Evolutionary conservation across 495 filamentous ascomycete genomes (phyloP), one percentile per base, ranked within the genome.

Genomic region (Penicillium dipodomyicola): DNA sequence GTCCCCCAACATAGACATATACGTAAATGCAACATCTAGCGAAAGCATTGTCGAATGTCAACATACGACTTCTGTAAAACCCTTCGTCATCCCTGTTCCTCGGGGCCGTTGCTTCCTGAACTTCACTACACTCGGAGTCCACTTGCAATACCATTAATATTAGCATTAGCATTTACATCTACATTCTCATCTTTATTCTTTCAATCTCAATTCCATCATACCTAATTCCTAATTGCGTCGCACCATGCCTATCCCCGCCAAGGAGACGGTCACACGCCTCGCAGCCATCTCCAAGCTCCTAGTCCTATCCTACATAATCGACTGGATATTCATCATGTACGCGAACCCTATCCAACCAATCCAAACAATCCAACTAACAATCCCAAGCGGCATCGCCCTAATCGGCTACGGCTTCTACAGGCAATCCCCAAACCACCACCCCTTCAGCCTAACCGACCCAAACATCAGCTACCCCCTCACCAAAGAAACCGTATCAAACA

Each of bases 391-490:
- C 22, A 71, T 77, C 46, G 77, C 75, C 6, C 61, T 75, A 19
- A 77, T 80, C 37, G 80, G 78, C 52, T 77, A 65, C 45, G 75
- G 64, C 1, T 77, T 82, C 59, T 74, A 69, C 44, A 59, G 58
- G 35, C 47, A 70, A 8, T 59, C 58, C 3, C 77, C 78, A n/a
- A 80, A 74, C 46, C 71, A 71, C 22, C 68, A 67, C 30, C 69
- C 77, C 14, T 80, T 80, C 67, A 71, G 78, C 29, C 72, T 86
- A 3, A 66, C 74, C 35, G 81, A 89, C 64, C 69, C 78, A 0
- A 68, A 58, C 27, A 86, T 89, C 58, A 80, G 83, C 39, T 86
- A 75, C 59, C 87, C 86, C 0, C 77, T 77, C 59, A 71, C 67
- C 20, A 56, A 80, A 10, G 80, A 87, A 40, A 87, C 79, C n/a